These are phyloP conservation scores for Iris macrosiphon DNA, from an alignment of 106 monocot species.

Conservation along the genomic window DNA sequence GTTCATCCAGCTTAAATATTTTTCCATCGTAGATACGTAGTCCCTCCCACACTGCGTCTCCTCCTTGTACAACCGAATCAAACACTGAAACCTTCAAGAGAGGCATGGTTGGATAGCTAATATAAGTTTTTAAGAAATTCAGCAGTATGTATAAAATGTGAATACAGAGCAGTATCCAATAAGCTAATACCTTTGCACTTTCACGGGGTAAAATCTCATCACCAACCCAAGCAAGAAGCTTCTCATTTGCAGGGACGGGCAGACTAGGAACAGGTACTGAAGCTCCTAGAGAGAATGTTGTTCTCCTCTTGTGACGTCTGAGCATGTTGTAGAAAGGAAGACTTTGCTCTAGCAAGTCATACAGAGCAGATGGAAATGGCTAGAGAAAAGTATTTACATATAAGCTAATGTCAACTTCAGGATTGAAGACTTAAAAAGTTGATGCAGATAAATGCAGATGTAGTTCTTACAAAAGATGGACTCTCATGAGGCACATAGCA, in stretches of 20 bases:
- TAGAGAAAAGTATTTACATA: constrained; percentile 9
- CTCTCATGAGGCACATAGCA: no score
- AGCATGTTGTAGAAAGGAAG: constrained; percentile 96
- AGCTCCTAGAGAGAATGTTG: constrained; percentile 30
- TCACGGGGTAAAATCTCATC: constrained; percentile 81
- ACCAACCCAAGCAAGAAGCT: constrained; percentile 94
- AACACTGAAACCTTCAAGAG: constrained; percentile 82
- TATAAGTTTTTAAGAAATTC: neutral
- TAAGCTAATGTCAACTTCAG: neutral
- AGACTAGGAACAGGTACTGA: constrained; percentile 59
- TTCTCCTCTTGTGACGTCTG: constrained; percentile 37
- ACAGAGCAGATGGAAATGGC: constrained; percentile 62
- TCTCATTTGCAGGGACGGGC: constrained; percentile 81
- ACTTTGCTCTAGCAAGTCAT: constrained; percentile 81
- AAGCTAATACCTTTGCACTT: constrained; percentile 64
- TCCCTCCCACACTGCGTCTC: constrained; percentile 98
- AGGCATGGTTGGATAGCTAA: constrained; percentile 7
- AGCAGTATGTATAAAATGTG: neutral
- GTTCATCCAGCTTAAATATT: constrained; percentile 89
- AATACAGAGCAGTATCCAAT: neutral
- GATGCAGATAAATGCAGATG: constrained; percentile 19
- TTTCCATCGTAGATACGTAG: constrained; percentile 85
- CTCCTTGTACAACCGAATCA: constrained; percentile 99
- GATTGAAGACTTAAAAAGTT: constrained; percentile 1
- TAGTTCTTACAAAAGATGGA: no score